Conservation (phyloP, 2,329 filamentous ascomycete genomes). For the Lachnellula cervina region DNA sequence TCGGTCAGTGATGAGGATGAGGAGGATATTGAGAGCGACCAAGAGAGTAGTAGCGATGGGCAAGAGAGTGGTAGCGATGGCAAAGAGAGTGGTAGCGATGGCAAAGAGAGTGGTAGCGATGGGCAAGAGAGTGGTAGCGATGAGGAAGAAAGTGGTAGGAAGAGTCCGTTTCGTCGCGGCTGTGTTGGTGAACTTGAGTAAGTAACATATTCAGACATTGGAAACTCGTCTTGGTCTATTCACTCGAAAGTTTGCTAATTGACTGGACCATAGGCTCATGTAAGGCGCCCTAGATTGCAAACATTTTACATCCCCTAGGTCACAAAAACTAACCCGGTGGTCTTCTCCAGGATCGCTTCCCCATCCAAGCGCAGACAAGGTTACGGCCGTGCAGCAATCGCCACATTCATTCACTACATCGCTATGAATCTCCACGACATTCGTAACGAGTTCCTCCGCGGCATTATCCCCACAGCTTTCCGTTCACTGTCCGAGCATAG, state of each 20-base stretch:
- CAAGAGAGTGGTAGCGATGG: slow-evolving; percentile 2
- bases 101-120: too few relatives aligned
- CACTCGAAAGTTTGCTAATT: too few relatives aligned
- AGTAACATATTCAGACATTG: background rate
- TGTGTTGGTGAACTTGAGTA: slow-evolving; percentile 67
- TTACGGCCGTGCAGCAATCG: slow-evolving; percentile 59
- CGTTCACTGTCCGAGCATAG: background rate
- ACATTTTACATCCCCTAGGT: too few relatives aligned
- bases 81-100: too few relatives aligned
- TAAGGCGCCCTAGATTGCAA: too few relatives aligned
- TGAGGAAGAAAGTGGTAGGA: slow-evolving; percentile 3
- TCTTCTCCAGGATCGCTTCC: slow-evolving; percentile 49
- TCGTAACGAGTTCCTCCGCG: background rate
- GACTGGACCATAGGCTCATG: too few relatives aligned
- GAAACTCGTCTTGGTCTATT: too few relatives aligned
- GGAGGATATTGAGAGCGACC: background rate
- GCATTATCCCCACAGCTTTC: background rate
- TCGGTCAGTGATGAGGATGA: slow-evolving; percentile 48
- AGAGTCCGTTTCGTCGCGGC: background rate
- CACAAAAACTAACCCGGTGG: too few relatives aligned
- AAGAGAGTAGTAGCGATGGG: too few relatives aligned
- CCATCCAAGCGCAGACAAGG: slow-evolving; percentile 54
- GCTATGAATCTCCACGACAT: slow-evolving; percentile 41
- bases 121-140: too few relatives aligned
- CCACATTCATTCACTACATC: slow-evolving; percentile 67